Evolutionary conservation across 768 basidiomycete species (phyloP), one percentile per base, ranked within the genome.

Genomic region (Suillus alpinus): DNA sequence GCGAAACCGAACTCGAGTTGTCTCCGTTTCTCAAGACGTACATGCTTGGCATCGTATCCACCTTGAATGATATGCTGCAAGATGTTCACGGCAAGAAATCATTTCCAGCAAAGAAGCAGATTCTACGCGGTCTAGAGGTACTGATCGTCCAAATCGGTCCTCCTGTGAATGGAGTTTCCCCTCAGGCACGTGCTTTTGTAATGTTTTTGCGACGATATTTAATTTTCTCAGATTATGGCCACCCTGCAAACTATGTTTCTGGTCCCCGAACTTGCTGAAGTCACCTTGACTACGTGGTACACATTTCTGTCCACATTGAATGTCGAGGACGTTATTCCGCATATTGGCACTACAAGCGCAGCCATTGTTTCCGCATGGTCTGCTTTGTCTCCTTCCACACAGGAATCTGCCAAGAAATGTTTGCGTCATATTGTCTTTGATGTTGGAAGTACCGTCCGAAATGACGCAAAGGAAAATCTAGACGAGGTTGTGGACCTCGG

Each of bases 241-340:
- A 94, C 91, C 18, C 83, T 99, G 41, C 96, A 98, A 75, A 94
- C 91, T 6, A 91, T 89, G 76, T 81, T 97, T n/a, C 73, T 78
- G 37, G 80, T 92, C 12, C 82, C 83, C 0, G 89, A 89, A 62
- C 80, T 99, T 7, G 84, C 91, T 0, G 85, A 90, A 60, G 87
- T 86, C 7, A 91, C 94, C 0, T 77, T 99, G 3, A 77, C 84
- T 36, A 90, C 86, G 41, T 98, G 95, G 94, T 73, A 83, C 58
- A 79, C 76, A 29, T 97, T 98, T 74, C 75, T 96, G 62, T 81
- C 77, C 16, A 86, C 86, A 2, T 74, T 96, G 20, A 77, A 80
- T 3, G 80, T 84, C 20, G 73, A 71, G 50, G 95, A 98, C 63
- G 78, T 95, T 46, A 88, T 92, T 2, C 86, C 92, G 2, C 88